A percentile compares a stretch with the other conserved stretches of the same genome.
These are phyloP conservation scores for Diaporthe capsici DNA, from an alignment of 2,329 filamentous ascomycete species.

Conservation along the genomic window DNA sequence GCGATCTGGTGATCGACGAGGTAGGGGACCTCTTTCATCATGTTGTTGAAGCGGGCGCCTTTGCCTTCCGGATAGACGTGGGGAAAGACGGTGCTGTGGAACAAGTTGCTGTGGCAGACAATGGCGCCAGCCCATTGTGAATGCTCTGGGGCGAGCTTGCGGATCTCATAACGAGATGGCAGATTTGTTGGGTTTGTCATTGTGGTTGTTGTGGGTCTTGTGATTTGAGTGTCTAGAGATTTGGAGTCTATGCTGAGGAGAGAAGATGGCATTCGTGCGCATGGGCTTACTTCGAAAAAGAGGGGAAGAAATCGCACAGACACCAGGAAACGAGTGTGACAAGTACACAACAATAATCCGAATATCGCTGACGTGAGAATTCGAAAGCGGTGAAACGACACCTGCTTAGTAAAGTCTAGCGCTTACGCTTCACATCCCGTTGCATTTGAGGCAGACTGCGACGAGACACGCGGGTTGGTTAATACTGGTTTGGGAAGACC, in stretches of 20 bases:
- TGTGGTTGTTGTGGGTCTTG: neutral
- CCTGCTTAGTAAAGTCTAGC: neutral
- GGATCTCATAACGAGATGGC: slow-evolving; percentile 46
- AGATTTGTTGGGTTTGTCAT: slow-evolving; percentile 1
- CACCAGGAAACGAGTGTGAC: neutral
- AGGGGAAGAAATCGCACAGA: neutral
- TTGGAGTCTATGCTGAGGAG: neutral
- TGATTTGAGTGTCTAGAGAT: neutral
- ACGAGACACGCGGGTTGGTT: neutral
- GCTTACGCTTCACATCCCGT: neutral
- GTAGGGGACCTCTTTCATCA: slow-evolving; percentile 36
- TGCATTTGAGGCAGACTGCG: neutral
- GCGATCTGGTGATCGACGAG: slow-evolving; percentile 44
- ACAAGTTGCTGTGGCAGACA: slow-evolving; percentile 47
- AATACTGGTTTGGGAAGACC: neutral
- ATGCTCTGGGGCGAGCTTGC: slow-evolving; percentile 46
- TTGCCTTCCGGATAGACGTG: slow-evolving; percentile 42
- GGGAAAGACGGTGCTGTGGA: slow-evolving; percentile 46
- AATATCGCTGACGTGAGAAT: slow-evolving; percentile 1
- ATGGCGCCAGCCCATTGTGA: slow-evolving; percentile 46
- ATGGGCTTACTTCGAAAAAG: neutral
- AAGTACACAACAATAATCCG: neutral
- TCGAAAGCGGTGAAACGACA: neutral
- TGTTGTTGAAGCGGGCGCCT: slow-evolving; percentile 41
- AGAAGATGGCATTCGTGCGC: neutral